These are phyloP conservation scores for Protea cynaroides DNA, from an alignment of 164 flowering plant genomes.

Conservation along the genomic window DNA sequence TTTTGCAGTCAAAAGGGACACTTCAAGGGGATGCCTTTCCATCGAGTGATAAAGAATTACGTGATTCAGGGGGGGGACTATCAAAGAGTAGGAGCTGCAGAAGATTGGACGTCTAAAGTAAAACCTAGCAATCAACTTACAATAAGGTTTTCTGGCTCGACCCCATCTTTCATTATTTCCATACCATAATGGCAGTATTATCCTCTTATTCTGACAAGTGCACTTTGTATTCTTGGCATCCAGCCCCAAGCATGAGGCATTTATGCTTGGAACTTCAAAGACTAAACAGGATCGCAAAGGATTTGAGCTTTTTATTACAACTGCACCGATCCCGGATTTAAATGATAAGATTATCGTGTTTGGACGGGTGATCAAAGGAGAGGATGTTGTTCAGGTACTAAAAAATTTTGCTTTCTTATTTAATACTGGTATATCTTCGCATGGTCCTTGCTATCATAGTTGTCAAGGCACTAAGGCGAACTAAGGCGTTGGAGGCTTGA, in stretches of 20 bases:
- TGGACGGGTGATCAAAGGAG: slow-evolving; percentile 90
- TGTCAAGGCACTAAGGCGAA: no score
- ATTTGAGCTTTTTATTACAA: slow-evolving; percentile 78
- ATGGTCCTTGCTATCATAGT: not conserved
- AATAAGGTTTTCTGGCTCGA: slow-evolving; percentile 39
- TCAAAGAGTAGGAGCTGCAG: slow-evolving; percentile 49
- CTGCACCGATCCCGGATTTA: slow-evolving; percentile 82
- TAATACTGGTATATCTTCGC: not conserved
- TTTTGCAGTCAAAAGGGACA: slow-evolving; percentile 78
- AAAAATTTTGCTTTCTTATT: not conserved
- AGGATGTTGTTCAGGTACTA: slow-evolving; percentile 85
- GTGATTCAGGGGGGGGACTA: slow-evolving; percentile 84
- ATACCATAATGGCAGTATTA: not conserved
- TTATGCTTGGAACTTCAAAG: slow-evolving; percentile 93
- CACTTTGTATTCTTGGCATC: not conserved
- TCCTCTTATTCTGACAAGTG: slow-evolving; percentile 2
- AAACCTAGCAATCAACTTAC: slow-evolving; percentile 50
- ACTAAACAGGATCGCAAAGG: slow-evolving; percentile 39
- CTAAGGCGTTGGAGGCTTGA: no score
- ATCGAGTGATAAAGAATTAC: slow-evolving; percentile 77
- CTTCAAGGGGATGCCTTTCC: slow-evolving; percentile 83
- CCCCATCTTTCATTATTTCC: not conserved
- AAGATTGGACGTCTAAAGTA: slow-evolving; percentile 73
- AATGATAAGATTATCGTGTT: slow-evolving; percentile 76
- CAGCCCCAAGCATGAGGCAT: slow-evolving; percentile 91